Evolutionary conservation across 768 basidiomycete genomes (phyloP).

Genomic region (Boletus insuetus): DNA sequence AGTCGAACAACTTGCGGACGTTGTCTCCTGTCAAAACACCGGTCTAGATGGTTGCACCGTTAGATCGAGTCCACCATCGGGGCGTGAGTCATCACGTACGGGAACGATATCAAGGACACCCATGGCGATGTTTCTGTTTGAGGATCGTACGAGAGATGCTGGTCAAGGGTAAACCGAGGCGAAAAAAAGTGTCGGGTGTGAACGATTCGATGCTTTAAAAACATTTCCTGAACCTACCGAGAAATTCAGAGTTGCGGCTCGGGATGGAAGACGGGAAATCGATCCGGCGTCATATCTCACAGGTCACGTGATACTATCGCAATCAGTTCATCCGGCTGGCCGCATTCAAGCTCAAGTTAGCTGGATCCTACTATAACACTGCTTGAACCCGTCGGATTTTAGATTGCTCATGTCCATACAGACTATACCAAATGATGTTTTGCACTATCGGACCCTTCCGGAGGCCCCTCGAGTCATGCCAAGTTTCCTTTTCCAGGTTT

Average conservation of each 20-base stretch:
- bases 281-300: neutral
- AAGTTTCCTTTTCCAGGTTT: neutral
- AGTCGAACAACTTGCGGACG: constrained; percentile 92
- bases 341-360: no score
- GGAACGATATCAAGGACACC: constrained; percentile 84
- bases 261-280: neutral
- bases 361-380: no score
- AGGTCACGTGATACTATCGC: constrained; percentile 12
- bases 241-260: neutral
- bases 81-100: constrained; percentile 43
- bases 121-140: constrained; percentile 40
- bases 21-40: constrained; percentile 96
- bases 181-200: neutral
- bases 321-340: no score
- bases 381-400: no score
- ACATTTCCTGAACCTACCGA: constrained; percentile 10
- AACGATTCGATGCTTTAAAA: constrained; percentile 1
- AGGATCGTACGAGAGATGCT: constrained; percentile 6
- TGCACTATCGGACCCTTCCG: neutral
- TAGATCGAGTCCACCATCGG: neutral
- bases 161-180: neutral
- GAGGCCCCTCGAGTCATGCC: neutral
- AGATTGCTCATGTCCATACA: no score
- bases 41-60: constrained; percentile 46
- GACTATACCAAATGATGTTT: no score